These are phyloP conservation scores for Pichia membranifaciens DNA, from an alignment of 805 yeast genomes.

Conservation along the genomic window DNA sequence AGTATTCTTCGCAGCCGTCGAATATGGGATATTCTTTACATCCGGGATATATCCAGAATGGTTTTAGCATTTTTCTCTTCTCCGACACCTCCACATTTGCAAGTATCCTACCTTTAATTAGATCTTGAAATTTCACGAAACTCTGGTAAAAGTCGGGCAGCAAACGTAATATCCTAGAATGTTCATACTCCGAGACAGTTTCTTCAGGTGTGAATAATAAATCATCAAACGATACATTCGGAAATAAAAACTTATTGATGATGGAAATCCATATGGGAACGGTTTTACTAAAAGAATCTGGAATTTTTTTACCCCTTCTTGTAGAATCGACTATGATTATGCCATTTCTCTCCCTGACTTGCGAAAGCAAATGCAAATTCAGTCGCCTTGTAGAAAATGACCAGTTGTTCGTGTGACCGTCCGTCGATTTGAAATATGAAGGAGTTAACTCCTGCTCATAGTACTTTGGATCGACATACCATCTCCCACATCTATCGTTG, in stretches of 20 bases:
- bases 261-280: constrained; percentile 91
- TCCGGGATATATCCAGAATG: constrained; percentile 67
- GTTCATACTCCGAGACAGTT: constrained; percentile 54
- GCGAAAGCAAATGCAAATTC: constrained; percentile 62
- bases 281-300: constrained; percentile 83
- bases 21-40: constrained; percentile 11
- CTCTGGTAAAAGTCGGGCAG: constrained; percentile 32
- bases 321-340: constrained; percentile 75
- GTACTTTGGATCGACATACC: constrained; percentile 49
- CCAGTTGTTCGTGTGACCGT: constrained; percentile 85
- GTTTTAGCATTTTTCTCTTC: constrained; percentile 43
- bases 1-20: constrained; percentile 17
- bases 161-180: constrained; percentile 40
- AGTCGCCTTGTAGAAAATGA: constrained; percentile 65
- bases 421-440: constrained; percentile 81
- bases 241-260: constrained; percentile 49
- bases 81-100: constrained; percentile 26
- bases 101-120: constrained; percentile 22
- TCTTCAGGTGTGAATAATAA: constrained; percentile 37
- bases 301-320: constrained; percentile 75
- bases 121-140: constrained; percentile 6
- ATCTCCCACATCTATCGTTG: constrained; percentile 80
- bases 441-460: constrained; percentile 23
- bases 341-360: constrained; percentile 40
- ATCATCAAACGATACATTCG: constrained; percentile 15